Evolutionary conservation across 352 stramenopile species (phyloP), one percentile per base, ranked within the genome.

Genomic region (Blastocystis sp.): DNA sequence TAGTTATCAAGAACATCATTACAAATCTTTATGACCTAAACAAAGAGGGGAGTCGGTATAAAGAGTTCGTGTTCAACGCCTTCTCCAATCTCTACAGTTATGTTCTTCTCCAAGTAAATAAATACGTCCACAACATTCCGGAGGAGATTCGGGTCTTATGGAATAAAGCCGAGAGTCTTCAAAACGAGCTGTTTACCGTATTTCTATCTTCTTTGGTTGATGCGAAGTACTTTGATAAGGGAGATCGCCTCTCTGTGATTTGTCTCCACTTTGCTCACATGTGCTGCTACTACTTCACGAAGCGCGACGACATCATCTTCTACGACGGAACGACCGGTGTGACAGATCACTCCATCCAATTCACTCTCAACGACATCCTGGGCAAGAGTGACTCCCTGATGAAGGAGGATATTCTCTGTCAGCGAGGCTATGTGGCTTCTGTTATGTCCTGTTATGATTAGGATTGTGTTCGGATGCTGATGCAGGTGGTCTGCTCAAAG

Each of bases 71-170:
- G 26, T 81, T 62, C 43, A 41, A 18, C 3, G 24, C 70, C 8
- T 81, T 81, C 50, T 81, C 70, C 26, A 81, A 81, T 54, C 45
- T 81, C 70, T 81, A 81, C 39, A 64, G 63, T 37, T 65, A 47
- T 11, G 43, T 81, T 20, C 70, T 81, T 62, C 37, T 63, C 24
- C 6, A 41, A 62, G 70, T 47, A 7, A 54, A 63, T 24, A 20
- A 53, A 13, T 63, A 13, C 8, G 24, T 65, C 20, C 45, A 37
- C 45, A 34, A 41, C 4, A 26, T 26, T 8, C 43, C 53, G 9
- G n/a, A 41, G 4, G 70, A 81, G 26, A 53, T 64, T 26, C 13
- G 55, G 39, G 41, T 34, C 24, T 41, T 81, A 53, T 81, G 70
- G 70, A 63, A 65, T 5, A 9, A 81, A 3, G 43, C 70, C 3